Percentiles rank a stretch among this genome's conserved stretches.
These are phyloP conservation scores for Hypoxylon fragiforme DNA, from an alignment of 495 filamentous ascomycete genomes.

Conservation along the genomic window DNA sequence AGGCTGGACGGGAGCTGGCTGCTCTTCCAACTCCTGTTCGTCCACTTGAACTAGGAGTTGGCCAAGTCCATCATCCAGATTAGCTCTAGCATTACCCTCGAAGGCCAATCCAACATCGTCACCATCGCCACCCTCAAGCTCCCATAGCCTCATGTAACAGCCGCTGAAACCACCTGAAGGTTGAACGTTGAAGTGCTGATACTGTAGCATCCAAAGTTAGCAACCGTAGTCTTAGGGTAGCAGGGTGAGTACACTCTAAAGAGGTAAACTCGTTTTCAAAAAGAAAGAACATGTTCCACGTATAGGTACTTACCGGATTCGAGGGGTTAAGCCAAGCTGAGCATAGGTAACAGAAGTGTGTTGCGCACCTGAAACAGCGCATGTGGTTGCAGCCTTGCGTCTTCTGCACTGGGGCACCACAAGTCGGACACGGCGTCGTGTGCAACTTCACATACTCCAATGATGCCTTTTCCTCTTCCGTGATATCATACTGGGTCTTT, in stretches of 20 bases:
- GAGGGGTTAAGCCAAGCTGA: conserved; percentile 75
- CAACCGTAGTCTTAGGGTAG: neutral
- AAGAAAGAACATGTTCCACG: neutral
- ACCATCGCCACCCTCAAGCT: conserved; percentile 82
- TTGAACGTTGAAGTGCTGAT: conserved; percentile 78
- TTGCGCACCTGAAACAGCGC: conserved; percentile 85
- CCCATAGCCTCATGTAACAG: conserved; percentile 89
- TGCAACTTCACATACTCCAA: conserved; percentile 77
- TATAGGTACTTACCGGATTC: conserved; percentile 63
- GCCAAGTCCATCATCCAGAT: too few relatives aligned
- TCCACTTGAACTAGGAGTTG: conserved; percentile 29
- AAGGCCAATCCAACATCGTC: conserved; percentile 59
- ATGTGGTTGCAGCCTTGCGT: conserved; percentile 97
- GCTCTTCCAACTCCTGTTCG: conserved; percentile 12
- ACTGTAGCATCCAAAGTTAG: conserved; percentile 41
- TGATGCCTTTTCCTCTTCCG: conserved; percentile 81
- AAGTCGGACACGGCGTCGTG: conserved; percentile 90
- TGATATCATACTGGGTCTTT: conserved; percentile 64
- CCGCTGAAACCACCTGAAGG: conserved; percentile 51
- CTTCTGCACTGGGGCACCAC: conserved; percentile 82
- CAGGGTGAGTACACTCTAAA: neutral
- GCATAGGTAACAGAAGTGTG: conserved; percentile 97
- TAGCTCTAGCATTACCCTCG: conserved; percentile 45
- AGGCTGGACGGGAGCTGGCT: conserved; percentile 21
- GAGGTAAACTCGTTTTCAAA: neutral